Conservation (phyloP, 2,329 filamentous ascomycete species). For the Neurospora sp. region DNA sequence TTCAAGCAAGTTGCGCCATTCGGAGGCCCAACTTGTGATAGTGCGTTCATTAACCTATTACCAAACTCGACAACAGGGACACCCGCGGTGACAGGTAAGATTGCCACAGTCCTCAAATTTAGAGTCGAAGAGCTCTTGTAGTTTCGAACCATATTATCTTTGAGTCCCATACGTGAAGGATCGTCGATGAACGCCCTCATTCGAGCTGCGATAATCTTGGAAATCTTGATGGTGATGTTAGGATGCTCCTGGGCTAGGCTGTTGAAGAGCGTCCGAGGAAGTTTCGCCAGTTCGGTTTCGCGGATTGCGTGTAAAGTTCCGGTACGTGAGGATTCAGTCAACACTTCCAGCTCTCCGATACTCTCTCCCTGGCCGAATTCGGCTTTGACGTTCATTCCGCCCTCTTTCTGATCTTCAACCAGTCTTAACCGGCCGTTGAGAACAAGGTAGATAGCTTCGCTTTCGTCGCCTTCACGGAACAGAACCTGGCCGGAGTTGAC, state of each 20-base stretch:
- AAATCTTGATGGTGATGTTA: constrained; percentile 97
- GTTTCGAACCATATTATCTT: constrained; percentile 49
- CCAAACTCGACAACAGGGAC: constrained; percentile 94
- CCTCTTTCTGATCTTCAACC: constrained; percentile 71
- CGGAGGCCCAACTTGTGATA: constrained; percentile 78
- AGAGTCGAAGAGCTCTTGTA: constrained; percentile 72
- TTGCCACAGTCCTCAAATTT: constrained; percentile 85
- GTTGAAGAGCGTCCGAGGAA: constrained; percentile 92
- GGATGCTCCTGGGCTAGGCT: constrained; percentile 95
- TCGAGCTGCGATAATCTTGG: constrained; percentile 91
- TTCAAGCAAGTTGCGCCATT: constrained; percentile 90
- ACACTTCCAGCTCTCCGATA: constrained; percentile 90
- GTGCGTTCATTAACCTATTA: constrained; percentile 75
- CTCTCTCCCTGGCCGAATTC: constrained; percentile 97
- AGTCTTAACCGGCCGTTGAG: constrained; percentile 84
- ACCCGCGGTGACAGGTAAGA: constrained; percentile 81
- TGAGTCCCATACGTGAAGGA: constrained; percentile 55
- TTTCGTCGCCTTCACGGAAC: constrained; percentile 88
- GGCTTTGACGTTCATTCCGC: constrained; percentile 74
- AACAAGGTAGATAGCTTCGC: constrained; percentile 96
- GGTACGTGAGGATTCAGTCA: constrained; percentile 86
- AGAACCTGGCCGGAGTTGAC: constrained; percentile 92
- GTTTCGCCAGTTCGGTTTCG: constrained; percentile 92
- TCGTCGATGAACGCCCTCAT: constrained; percentile 87
- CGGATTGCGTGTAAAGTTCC: constrained; percentile 92